Evolutionary conservation across 2,329 filamentous ascomycete species (phyloP), one percentile per base, ranked within the genome.

Genomic region (Paecilomyces formosus): DNA sequence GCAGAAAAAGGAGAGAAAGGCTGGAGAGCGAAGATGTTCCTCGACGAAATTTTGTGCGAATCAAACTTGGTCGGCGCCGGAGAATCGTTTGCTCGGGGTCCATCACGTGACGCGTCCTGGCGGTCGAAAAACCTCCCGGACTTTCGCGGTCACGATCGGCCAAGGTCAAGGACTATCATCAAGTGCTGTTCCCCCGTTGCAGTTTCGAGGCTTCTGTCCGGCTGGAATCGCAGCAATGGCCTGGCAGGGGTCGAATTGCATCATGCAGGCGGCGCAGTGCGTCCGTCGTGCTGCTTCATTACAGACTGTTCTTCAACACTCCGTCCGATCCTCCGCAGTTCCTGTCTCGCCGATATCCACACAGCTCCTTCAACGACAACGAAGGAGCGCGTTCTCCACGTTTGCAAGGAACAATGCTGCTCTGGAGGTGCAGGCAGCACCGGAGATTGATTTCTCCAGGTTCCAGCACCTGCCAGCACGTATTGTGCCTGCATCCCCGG

Each of bases 401-500:
- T 58, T 60, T n/a, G 9, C 60, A 45, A 68, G 69, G 59, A 59
- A 62, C 39, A 70, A 71, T 64, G 70, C 68, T 55, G 70, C 69
- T 12, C 67, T 72, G 57, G 28, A 57, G 15, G 56, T 62, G 35
- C 55, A 62, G 35, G 69, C 73, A 31, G 70, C 72, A 28, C 67
- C 71, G 15, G 66, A 72, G 57, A 71, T 75, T 57, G 63, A 78
- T 60, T 70, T 73, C 58, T 55, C 58, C 18, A 58, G 64, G 33
- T 66, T 67, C 60, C 60, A 22, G 51, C 63, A 75, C 28, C 63
- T 67, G 26, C 82, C 85, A 63, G 86, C 89, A 56, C 90, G 94
- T 64, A 80, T 95, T 22, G 79, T 97, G 35, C 94, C 94, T 21
- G 82, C 83, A 26, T 96, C 92, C 35, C 87, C 90, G 2, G 94